These are phyloP conservation scores for Pythium rhizo-oryzae DNA, from an alignment of 352 stramenopile genomes.

Conservation along the genomic window DNA sequence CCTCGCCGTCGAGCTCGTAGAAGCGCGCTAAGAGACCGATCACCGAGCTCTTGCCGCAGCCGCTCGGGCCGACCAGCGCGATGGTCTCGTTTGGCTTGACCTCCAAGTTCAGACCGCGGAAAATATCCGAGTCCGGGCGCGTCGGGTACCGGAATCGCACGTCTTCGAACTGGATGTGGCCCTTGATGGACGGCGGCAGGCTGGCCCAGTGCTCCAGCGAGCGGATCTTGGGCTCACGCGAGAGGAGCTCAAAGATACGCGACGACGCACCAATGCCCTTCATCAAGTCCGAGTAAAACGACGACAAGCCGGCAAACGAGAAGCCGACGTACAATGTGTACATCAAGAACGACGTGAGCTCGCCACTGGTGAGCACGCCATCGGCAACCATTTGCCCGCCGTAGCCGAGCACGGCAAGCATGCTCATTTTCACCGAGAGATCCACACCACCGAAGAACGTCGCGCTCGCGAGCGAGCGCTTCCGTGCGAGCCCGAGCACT, in stretches of 20 bases:
- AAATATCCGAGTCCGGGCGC: conserved; percentile 57
- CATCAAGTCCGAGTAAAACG: conserved; percentile 92
- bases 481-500: conserved; percentile 63
- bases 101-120: conserved; percentile 51
- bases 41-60: no score
- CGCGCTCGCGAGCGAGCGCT: conserved; percentile 75
- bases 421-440: conserved; percentile 85
- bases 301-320: conserved; percentile 88
- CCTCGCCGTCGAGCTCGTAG: no score
- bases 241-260: conserved; percentile 92
- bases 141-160: conserved; percentile 79
- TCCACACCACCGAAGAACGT: conserved; percentile 88
- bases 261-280: conserved; percentile 89
- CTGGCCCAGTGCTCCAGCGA: conserved; percentile 33
- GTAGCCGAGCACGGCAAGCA: conserved; percentile 92
- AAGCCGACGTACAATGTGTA: conserved; percentile 94
- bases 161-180: conserved; percentile 81
- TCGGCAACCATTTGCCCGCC: conserved; percentile 91
- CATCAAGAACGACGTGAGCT: conserved; percentile 93
- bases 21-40: no score
- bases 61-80: no score
- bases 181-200: conserved; percentile 41
- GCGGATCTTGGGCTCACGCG: conserved; percentile 72
- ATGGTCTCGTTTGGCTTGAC: no score
- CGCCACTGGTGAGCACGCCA: conserved; percentile 82